Percentiles rank a stretch among this genome's conserved stretches.
phyloP scores from a whole-genome alignment of 2,329 filamentous ascomycete species.

The Aspergillus aculeatus region DNA sequence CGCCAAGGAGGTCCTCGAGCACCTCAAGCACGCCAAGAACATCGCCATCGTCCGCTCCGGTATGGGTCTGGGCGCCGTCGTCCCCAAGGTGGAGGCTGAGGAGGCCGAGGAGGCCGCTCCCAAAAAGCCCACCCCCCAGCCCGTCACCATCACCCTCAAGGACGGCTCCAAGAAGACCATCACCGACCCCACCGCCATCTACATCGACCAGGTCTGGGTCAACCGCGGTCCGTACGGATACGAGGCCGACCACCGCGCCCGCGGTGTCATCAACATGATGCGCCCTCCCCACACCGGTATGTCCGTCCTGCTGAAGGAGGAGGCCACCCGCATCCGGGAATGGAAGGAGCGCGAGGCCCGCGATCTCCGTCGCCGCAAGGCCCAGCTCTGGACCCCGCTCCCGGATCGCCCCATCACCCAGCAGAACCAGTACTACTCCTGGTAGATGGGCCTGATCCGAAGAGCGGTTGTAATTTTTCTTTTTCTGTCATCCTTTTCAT shows the following conservation, averaged over 20 bases:
- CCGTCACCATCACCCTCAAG: slow-evolving; percentile 67
- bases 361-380: slow-evolving; percentile 69
- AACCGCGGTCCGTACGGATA: slow-evolving; percentile 67
- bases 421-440: slow-evolving; percentile 87
- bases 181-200: slow-evolving; percentile 74
- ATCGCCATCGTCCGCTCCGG: slow-evolving; percentile 74
- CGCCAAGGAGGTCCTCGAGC: slow-evolving; percentile 73
- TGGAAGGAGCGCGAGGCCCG: slow-evolving; percentile 75
- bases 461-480: neutral
- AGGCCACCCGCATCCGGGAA: slow-evolving; percentile 81
- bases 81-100: slow-evolving; percentile 11
- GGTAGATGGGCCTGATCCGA: slow-evolving; percentile 55
- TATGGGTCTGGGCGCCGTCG: slow-evolving; percentile 67
- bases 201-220: slow-evolving; percentile 91
- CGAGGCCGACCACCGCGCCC: slow-evolving; percentile 69
- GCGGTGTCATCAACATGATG: slow-evolving; percentile 68
- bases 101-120: slow-evolving; percentile 11
- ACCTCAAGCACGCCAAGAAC: slow-evolving; percentile 78
- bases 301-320: slow-evolving; percentile 84
- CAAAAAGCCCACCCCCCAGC: slow-evolving; percentile 26
- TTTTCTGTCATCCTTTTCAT: neutral
- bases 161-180: slow-evolving; percentile 71
- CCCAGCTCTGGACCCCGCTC: slow-evolving; percentile 81
- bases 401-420: slow-evolving; percentile 81
- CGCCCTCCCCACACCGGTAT: slow-evolving; percentile 72